Conservation (phyloP, 2,329 filamentous ascomycete species). For the Microascus cirrosus region DNA sequence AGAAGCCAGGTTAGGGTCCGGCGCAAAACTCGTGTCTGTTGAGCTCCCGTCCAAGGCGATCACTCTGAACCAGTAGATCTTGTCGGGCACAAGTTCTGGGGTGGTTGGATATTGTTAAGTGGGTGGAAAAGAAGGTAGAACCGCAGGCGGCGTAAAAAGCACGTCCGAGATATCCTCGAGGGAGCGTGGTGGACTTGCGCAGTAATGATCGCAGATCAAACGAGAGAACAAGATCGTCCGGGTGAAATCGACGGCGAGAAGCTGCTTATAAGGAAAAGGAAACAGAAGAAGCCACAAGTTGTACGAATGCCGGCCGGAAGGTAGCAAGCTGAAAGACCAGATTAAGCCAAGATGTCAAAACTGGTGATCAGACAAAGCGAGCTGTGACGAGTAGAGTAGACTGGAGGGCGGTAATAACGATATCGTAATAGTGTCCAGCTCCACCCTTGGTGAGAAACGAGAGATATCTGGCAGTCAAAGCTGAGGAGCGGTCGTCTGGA, state of each 20-base stretch:
- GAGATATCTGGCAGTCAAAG: slow-evolving; percentile 1
- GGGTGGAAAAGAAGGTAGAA: neutral
- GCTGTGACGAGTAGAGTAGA: slow-evolving; percentile 1
- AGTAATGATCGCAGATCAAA: slow-evolving; percentile 6
- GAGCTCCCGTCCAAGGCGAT: neutral
- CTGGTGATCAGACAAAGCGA: slow-evolving; percentile 3
- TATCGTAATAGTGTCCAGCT: neutral
- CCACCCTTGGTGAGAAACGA: neutral
- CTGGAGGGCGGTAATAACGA: neutral
- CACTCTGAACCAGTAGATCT: slow-evolving; percentile 3
- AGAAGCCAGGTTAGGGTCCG: neutral
- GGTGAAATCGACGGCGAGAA: slow-evolving; percentile 1
- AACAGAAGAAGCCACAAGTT: neutral
- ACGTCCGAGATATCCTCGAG: neutral
- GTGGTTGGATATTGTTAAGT: neutral
- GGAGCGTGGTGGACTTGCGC: neutral
- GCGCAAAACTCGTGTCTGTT: neutral
- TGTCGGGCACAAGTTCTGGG: neutral
- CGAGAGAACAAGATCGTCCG: slow-evolving; percentile 1
- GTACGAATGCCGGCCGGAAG: neutral
- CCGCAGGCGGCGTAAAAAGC: neutral
- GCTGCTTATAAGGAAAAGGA: neutral
- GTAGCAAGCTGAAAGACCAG: slow-evolving; percentile 1
- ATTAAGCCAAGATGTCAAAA: slow-evolving; percentile 1
- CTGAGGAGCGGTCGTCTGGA: neutral